phyloP scores from a whole-genome alignment of 768 basidiomycete species.

The Amanita thiersii region DNA sequence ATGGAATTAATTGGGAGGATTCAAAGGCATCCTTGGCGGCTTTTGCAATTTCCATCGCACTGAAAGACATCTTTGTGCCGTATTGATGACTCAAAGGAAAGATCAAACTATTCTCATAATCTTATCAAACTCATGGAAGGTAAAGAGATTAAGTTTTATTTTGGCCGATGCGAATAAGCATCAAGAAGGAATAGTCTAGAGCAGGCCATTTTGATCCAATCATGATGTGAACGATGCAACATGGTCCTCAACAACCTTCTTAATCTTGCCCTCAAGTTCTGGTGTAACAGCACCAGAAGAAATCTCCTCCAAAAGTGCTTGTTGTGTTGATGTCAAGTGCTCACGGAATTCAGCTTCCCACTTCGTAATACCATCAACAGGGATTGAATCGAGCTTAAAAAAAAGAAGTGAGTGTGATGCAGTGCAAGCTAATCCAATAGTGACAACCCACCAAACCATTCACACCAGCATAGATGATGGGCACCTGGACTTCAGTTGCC shows the following conservation, averaged over 20 bases:
- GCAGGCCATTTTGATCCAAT: constrained; percentile 17
- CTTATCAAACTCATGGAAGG: too few relatives aligned
- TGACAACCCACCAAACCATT: constrained; percentile 85
- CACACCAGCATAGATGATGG: constrained; percentile 99
- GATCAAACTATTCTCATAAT: too few relatives aligned
- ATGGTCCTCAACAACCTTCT: constrained; percentile 89
- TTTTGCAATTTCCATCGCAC: constrained; percentile 59
- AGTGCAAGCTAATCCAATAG: too few relatives aligned
- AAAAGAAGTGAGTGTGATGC: too few relatives aligned
- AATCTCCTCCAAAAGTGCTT: constrained; percentile 76
- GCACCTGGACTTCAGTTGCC: constrained; percentile 93
- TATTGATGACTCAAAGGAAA: too few relatives aligned
- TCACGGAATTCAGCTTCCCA: constrained; percentile 93
- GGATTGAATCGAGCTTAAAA: constrained; percentile 86
- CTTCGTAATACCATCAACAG: constrained; percentile 88
- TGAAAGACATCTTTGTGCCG: constrained; percentile 15
- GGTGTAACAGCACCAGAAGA: constrained; percentile 75
- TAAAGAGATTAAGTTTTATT: constrained; percentile 19
- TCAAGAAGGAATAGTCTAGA: constrained; percentile 18
- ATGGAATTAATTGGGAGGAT: constrained; percentile 70
- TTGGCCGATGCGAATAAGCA: constrained; percentile 18
- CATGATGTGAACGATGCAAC: constrained; percentile 70
- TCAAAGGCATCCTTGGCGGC: constrained; percentile 82
- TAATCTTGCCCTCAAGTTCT: constrained; percentile 89
- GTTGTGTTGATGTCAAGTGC: constrained; percentile 72